Conservation (phyloP, 2,329 filamentous ascomycete genomes). For the Endoconidiophora laricicola region DNA sequence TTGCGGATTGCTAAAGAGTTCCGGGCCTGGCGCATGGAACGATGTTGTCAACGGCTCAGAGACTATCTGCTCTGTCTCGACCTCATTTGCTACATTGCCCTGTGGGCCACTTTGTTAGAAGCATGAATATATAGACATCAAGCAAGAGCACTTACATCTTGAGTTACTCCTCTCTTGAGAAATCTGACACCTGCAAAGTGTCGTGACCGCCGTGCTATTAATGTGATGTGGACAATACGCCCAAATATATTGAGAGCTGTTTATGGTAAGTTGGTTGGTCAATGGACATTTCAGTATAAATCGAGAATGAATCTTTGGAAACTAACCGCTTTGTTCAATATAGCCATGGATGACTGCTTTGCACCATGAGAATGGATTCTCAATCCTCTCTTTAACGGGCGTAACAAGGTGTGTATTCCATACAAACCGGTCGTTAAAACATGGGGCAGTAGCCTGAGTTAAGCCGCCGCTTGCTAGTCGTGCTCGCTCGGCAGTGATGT, state of each 20-base stretch:
- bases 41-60: constrained; percentile 89
- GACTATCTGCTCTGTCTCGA: constrained; percentile 96
- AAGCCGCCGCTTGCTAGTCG: constrained; percentile 37
- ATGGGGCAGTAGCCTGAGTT: constrained; percentile 19
- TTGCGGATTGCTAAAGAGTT: constrained; percentile 71
- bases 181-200: constrained; percentile 92
- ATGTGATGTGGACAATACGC: constrained; percentile 73
- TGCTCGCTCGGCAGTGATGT: constrained; percentile 66
- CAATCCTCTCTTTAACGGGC: constrained; percentile 52
- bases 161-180: constrained; percentile 85
- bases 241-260: constrained; percentile 59
- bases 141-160: constrained; percentile 34
- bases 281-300: constrained; percentile 39
- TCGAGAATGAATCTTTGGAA: constrained; percentile 50
- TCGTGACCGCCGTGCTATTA: constrained; percentile 81
- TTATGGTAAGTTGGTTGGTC: constrained; percentile 27
- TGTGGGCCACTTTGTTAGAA: constrained; percentile 14
- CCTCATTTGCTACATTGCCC: constrained; percentile 94
- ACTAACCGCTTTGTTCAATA: constrained; percentile 62
- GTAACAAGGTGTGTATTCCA: constrained; percentile 87
- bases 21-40: constrained; percentile 78
- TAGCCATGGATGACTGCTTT: constrained; percentile 91
- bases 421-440: constrained; percentile 86
- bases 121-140: background rate
- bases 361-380: constrained; percentile 88